These are phyloP conservation scores for Moelleriella libera DNA, from an alignment of 2,329 filamentous ascomycete genomes.

Conservation along the genomic window DNA sequence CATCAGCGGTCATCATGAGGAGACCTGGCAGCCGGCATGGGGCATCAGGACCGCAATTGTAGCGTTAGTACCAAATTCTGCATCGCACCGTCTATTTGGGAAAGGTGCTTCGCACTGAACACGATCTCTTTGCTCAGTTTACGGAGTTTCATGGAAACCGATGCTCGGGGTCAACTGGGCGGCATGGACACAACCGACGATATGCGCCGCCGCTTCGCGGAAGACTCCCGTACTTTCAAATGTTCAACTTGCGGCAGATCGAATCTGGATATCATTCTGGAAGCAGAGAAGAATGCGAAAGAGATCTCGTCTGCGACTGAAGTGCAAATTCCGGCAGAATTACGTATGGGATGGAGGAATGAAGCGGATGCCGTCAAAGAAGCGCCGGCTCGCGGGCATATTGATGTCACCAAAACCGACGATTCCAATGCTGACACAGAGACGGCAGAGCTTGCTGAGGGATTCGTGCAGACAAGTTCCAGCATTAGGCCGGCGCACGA, in stretches of 20 bases:
- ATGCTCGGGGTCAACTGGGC: conserved; percentile 76
- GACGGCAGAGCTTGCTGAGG: conserved; percentile 30
- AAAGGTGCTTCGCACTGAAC: background rate
- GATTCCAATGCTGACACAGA: conserved; percentile 14
- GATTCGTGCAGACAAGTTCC: conserved; percentile 38
- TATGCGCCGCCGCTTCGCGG: conserved; percentile 55
- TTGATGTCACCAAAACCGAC: conserved; percentile 18
- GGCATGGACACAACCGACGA: conserved; percentile 65
- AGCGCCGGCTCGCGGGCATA: conserved; percentile 8
- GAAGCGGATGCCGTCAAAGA: conserved; percentile 34
- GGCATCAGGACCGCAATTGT: conserved; percentile 80
- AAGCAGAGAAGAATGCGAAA: conserved; percentile 46
- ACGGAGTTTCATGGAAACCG: conserved; percentile 85
- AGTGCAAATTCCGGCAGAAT: conserved; percentile 36
- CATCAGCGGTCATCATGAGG: conserved; percentile 91
- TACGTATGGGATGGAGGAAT: conserved; percentile 59
- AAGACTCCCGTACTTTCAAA: conserved; percentile 47
- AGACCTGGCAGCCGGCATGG: conserved; percentile 98
- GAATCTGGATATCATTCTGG: conserved; percentile 61
- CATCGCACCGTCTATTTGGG: background rate
- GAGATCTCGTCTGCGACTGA: conserved; percentile 20
- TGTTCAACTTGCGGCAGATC: conserved; percentile 57
- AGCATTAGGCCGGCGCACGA: background rate
- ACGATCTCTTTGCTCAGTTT: conserved; percentile 19
- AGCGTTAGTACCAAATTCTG: conserved; percentile 23